Evolutionary conservation across 2,329 filamentous ascomycete species (phyloP).

Genomic region (Colletotrichum truncatum): DNA sequence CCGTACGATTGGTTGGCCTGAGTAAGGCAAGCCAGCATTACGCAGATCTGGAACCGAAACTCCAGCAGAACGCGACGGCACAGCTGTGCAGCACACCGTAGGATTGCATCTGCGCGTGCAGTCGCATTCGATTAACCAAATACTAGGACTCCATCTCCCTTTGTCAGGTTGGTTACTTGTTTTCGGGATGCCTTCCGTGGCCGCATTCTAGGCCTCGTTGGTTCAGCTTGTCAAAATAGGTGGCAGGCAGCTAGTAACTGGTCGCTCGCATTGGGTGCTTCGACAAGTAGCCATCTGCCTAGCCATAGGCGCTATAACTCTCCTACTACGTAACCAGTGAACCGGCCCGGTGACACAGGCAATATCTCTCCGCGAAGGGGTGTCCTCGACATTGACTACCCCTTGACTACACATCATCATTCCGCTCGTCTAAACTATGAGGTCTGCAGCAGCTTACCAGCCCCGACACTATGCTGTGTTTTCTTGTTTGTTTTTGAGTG

Average conservation of each 20-base stretch:
- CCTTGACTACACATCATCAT: neutral
- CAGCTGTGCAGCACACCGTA: conserved; percentile 3
- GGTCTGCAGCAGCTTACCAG: no score
- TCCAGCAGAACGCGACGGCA: conserved; percentile 8
- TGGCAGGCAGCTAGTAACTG: neutral
- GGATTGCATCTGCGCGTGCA: neutral
- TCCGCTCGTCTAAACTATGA: no score
- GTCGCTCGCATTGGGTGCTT: conserved; percentile 2
- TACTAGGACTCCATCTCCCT: neutral
- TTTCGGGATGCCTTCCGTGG: no score
- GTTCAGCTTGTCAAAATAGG: conserved; percentile 3
- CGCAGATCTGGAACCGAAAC: conserved; percentile 21
- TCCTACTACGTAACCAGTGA: neutral
- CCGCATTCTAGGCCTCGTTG: conserved; percentile 8
- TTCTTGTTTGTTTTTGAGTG: no score
- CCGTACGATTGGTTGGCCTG: neutral
- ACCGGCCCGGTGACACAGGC: neutral
- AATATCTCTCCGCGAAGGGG: neutral
- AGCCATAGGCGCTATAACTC: neutral
- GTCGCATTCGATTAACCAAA: neutral
- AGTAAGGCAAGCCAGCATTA: conserved; percentile 1
- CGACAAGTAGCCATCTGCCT: neutral
- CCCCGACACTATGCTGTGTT: no score
- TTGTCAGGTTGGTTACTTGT: neutral
- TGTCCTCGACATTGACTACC: neutral